A percentile compares a stretch with the other conserved stretches of the same genome.
These are phyloP conservation scores for Diaporthe sp. DNA, from an alignment of 2,329 filamentous ascomycete genomes.

Conservation along the genomic window DNA sequence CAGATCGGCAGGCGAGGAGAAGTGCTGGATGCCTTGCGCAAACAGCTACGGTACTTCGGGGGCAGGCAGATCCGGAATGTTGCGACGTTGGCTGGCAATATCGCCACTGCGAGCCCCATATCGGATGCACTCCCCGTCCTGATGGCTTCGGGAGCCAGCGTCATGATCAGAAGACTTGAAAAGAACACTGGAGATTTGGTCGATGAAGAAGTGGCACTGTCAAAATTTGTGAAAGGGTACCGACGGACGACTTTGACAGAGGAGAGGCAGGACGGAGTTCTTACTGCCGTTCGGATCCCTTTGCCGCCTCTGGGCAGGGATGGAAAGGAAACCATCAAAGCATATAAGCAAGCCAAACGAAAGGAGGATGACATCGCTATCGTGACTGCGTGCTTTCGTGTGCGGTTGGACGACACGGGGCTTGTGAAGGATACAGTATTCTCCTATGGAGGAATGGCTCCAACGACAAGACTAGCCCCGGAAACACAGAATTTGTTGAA, in stretches of 20 bases:
- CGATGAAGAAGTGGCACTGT: slow-evolving; percentile 82
- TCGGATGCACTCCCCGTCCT: slow-evolving; percentile 96
- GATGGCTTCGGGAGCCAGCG: slow-evolving; percentile 84
- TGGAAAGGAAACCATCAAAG: slow-evolving; percentile 82
- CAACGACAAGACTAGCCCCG: slow-evolving; percentile 87
- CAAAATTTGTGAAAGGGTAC: slow-evolving; percentile 54
- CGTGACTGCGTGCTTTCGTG: slow-evolving; percentile 86
- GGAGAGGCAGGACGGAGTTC: slow-evolving; percentile 83
- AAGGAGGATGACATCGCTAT: slow-evolving; percentile 99
- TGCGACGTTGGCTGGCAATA: slow-evolving; percentile 93
- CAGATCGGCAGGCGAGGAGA: slow-evolving; percentile 84
- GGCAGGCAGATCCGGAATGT: slow-evolving; percentile 96
- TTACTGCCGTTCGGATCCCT: slow-evolving; percentile 87
- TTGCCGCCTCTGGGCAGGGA: slow-evolving; percentile 71
- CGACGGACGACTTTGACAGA: slow-evolving; percentile 62
- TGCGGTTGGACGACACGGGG: slow-evolving; percentile 78
- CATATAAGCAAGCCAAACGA: slow-evolving; percentile 96
- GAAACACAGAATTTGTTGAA: slow-evolving; percentile 79
- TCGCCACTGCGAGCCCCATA: slow-evolving; percentile 94
- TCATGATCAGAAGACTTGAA: slow-evolving; percentile 78
- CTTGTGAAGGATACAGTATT: slow-evolving; percentile 81
- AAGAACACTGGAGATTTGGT: slow-evolving; percentile 56
- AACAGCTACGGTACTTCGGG: slow-evolving; percentile 94
- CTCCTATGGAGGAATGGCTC: slow-evolving; percentile 96
- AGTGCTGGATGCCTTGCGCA: slow-evolving; percentile 88